A percentile compares a stretch with the other conserved stretches of the same genome.
Conservation (phyloP, 768 basidiomycete species). For the Chalciporus chontae region DNA sequence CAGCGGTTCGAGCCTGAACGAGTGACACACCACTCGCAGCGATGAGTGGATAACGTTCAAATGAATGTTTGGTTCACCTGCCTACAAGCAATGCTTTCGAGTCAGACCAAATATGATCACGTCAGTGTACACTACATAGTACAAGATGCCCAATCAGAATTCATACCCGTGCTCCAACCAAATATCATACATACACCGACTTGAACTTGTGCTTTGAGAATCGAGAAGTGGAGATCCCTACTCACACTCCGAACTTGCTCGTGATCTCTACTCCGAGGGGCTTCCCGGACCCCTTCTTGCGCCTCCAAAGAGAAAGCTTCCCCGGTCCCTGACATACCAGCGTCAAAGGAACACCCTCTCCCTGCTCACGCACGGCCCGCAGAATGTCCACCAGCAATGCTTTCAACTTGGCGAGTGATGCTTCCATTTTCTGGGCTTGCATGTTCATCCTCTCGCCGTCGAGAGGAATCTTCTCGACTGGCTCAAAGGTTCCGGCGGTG, state of each 20-base stretch:
- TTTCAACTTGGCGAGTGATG: slow-evolving; percentile 24
- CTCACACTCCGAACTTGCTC: slow-evolving; percentile 12
- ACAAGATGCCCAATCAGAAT: no score
- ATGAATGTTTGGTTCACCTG: no score
- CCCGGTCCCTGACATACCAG: slow-evolving; percentile 45
- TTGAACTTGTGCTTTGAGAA: no score
- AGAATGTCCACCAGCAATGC: slow-evolving; percentile 36
- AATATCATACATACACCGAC: no score
- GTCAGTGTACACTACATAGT: no score
- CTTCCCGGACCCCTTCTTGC: slow-evolving; percentile 31
- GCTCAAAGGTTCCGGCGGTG: slow-evolving; percentile 47
- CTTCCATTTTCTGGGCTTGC: slow-evolving; percentile 22
- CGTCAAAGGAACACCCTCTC: slow-evolving; percentile 49
- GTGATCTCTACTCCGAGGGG: slow-evolving; percentile 18
- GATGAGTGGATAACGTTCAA: no score
- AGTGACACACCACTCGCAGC: no score
- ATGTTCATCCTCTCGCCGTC: slow-evolving; percentile 22
- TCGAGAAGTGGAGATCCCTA: no score
- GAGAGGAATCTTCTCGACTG: slow-evolving; percentile 45
- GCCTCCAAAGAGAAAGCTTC: slow-evolving; percentile 47
- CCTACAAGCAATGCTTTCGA: no score
- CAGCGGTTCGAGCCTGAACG: no score
- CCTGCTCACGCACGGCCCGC: slow-evolving; percentile 49
- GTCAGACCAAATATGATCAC: no score
- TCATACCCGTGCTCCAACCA: no score